A percentile compares a stretch with the other conserved stretches of the same genome.
These are phyloP conservation scores for Pyrenophora seminiperda DNA, from an alignment of 2,329 filamentous ascomycete species.

Conservation along the genomic window DNA sequence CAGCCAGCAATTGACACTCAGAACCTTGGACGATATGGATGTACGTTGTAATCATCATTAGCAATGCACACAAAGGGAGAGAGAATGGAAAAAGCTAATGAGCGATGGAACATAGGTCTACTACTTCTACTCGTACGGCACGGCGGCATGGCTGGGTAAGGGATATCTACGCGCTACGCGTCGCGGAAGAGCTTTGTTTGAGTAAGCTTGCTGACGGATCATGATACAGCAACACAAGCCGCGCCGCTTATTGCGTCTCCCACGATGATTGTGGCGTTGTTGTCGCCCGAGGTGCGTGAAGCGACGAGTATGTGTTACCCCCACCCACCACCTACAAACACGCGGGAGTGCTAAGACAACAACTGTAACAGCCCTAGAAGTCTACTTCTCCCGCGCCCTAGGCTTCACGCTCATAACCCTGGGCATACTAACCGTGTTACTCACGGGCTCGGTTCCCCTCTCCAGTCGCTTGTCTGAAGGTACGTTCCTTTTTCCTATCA, in stretches of 20 bases:
- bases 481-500: conserved; percentile 4
- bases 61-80: too few relatives aligned
- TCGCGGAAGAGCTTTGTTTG: too few relatives aligned
- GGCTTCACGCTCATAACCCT: conserved; percentile 71
- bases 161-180: background rate
- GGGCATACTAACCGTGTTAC: conserved; percentile 66
- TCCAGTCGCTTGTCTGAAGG: conserved; percentile 54
- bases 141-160: conserved; percentile 51
- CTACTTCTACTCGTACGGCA: conserved; percentile 52
- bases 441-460: conserved; percentile 73
- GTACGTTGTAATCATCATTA: too few relatives aligned
- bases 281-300: conserved; percentile 62
- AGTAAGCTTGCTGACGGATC: conserved; percentile 12
- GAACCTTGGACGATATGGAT: too few relatives aligned
- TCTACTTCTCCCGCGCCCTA: conserved; percentile 74
- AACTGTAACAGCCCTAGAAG: conserved; percentile 60
- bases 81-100: conserved; percentile 20
- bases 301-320: conserved; percentile 56
- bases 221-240: conserved; percentile 46
- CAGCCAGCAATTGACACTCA: too few relatives aligned
- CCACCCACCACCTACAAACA: background rate
- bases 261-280: conserved; percentile 64
- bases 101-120: conserved; percentile 44
- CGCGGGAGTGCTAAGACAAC: background rate
- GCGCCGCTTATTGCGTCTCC: conserved; percentile 64